These are phyloP conservation scores for Glycine soja DNA, from an alignment of 306 rosid species.

Conservation along the genomic window DNA sequence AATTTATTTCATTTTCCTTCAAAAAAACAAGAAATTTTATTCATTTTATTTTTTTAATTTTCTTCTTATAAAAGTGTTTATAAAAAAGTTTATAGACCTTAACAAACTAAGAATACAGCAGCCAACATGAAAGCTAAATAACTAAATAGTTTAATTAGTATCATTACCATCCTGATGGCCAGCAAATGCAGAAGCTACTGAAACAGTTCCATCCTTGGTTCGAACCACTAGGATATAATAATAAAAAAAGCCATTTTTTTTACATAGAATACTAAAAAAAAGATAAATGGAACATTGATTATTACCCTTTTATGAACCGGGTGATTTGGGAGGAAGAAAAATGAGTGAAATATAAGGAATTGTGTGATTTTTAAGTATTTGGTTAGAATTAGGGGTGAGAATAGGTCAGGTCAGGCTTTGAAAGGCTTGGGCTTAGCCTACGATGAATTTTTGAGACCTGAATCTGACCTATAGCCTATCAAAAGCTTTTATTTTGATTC, in stretches of 20 bases:
- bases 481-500: no score
- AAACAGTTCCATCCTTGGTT: conserved; percentile 71
- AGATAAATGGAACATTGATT: not conserved
- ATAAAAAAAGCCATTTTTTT: not conserved
- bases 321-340: not conserved
- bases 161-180: conserved; percentile 82
- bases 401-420: no score
- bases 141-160: not conserved
- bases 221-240: conserved; percentile 58
- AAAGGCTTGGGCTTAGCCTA: no score
- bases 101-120: not conserved
- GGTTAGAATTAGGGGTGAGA: no score
- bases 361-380: no score
- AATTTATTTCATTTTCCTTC: no score
- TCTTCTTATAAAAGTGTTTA: no score
- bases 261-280: not conserved
- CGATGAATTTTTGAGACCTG: no score
- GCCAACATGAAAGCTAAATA: not conserved
- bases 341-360: not conserved
- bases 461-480: no score
- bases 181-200: conserved; percentile 89
- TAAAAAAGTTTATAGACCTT: no score
- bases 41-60: no score
- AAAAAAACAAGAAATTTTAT: no score
- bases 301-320: not conserved